Base-by-base conservation (phyloP, 352 stramenopile species). In the Aphanomyces invadans region DNA sequence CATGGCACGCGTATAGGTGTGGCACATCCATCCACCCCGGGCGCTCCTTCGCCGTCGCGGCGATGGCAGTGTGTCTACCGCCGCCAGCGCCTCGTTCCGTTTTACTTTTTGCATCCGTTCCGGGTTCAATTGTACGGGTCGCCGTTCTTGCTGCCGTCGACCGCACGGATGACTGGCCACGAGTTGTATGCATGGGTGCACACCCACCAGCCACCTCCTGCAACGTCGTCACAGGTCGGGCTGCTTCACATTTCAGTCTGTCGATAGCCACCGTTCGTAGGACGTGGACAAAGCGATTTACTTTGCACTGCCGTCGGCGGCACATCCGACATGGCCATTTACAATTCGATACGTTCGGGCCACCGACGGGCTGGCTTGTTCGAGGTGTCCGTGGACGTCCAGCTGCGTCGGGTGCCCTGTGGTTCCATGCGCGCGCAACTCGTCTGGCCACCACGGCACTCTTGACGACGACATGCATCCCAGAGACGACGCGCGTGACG, bases 41-140 rank as follows among this genome's bases (percentile, higher is more conserved):
- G 7, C 36, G 36, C 36, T 7, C 36, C 36, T 42, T 42, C 31
- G 53, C 21, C 53, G 53, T 15, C 45, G 12, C 53, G 23, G 36
- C 51, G 59, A 39, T 42, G 19, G 12, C 59, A 65, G 36, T 49
- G 31, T 12, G 59, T 65, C 3, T 48, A 55, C 32, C 59, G 59
- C 7, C 39, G 39, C 9, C 59, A 65, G 59, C 42, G 59, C 12
- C 36, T 65, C 11, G 59, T 65, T 4, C 59, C 59, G 15, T 65
- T 65, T 31, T 65, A 65, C 59, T 65, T 65, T 55, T 48, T 44
- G 25, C 33, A 52, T 19, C 59, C 59, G 29, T 65, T 65, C 29
- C 59, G 59, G 4, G 23, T 65, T 7, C 59, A 65, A 19, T 3
- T 65, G 15, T 65, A 36, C 39, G 31, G 28, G 9, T 11, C 26